Percentiles rank a stretch among this genome's conserved stretches.
Conservation (phyloP, 805 yeast genomes). For the Clavispora phyllophila region DNA sequence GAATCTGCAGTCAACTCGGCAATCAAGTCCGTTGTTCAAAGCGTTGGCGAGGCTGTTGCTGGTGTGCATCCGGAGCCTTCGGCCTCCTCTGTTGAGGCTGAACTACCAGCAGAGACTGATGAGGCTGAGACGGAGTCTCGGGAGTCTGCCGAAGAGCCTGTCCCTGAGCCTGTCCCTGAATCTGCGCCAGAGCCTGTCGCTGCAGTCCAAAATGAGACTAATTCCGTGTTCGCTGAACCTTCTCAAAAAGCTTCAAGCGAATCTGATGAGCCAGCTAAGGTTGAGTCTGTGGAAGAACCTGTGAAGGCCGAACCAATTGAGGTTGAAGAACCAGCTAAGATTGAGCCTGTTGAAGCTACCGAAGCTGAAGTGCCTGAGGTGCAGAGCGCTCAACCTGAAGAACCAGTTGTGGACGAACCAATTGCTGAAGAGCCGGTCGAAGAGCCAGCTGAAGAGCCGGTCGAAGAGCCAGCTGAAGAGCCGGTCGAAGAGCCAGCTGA, state of each 20-base stretch:
- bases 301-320: constrained; percentile 3
- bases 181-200: too few species aligned
- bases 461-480: not conserved
- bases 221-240: not conserved
- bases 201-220: too few species aligned
- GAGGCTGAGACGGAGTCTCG: too few species aligned
- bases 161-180: too few species aligned
- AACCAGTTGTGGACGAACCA: constrained; percentile 3
- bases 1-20: too few species aligned
- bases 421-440: constrained; percentile 1
- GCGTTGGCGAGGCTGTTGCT: too few species aligned
- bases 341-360: constrained; percentile 1
- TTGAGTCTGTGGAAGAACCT: constrained; percentile 6
- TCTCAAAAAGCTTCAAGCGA: too few species aligned
- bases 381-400: too few species aligned
- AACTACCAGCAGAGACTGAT: not conserved
- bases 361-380: too few species aligned
- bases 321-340: not conserved
- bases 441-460: constrained; percentile 1
- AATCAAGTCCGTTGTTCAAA: not conserved
- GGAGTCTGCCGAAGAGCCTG: constrained; percentile 5
- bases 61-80: too few species aligned
- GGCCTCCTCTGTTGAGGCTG: constrained; percentile 1
- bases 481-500: not conserved
- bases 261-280: not conserved